Conservation (phyloP, 208 protist genomes). For the Leishmania turanica region DNA sequence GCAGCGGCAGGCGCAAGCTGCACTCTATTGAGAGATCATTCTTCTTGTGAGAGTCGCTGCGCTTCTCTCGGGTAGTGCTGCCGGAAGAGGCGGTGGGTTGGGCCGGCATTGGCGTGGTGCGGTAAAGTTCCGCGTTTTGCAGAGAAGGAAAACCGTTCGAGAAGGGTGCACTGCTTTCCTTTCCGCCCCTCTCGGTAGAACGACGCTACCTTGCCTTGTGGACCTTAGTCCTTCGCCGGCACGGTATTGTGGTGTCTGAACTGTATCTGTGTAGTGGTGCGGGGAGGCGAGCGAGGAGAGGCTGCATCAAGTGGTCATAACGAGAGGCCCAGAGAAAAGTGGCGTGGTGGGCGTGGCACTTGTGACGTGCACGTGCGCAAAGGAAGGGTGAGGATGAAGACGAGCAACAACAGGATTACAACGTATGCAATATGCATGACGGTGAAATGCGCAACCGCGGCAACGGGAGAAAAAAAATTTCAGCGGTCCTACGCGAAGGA, state of each 20-base stretch:
- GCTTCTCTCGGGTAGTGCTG: background rate
- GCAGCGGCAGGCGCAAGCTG: constrained; percentile 47
- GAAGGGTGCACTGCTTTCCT: too few species aligned
- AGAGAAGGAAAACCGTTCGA: background rate
- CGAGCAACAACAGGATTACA: background rate
- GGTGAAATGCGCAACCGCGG: background rate
- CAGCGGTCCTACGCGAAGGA: background rate
- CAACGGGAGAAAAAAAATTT: too few species aligned
- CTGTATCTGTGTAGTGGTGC: background rate
- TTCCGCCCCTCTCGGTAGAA: background rate
- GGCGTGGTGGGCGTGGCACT: background rate
- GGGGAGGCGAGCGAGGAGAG: background rate
- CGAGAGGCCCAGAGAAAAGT: background rate
- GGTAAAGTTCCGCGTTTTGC: background rate
- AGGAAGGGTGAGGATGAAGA: background rate
- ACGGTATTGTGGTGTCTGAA: background rate
- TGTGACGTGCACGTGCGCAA: background rate
- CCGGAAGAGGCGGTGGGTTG: background rate
- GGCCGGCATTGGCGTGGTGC: background rate
- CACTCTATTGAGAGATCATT: constrained; percentile 32
- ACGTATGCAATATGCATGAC: background rate
- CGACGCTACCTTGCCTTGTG: background rate
- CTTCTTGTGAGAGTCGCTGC: background rate
- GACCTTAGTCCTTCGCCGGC: background rate
- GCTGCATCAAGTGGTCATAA: background rate